Percentiles rank a stretch among this genome's conserved stretches.
phyloP scores from a whole-genome alignment of 2,329 filamentous ascomycete species.

The Fusarium oxysporum region DNA sequence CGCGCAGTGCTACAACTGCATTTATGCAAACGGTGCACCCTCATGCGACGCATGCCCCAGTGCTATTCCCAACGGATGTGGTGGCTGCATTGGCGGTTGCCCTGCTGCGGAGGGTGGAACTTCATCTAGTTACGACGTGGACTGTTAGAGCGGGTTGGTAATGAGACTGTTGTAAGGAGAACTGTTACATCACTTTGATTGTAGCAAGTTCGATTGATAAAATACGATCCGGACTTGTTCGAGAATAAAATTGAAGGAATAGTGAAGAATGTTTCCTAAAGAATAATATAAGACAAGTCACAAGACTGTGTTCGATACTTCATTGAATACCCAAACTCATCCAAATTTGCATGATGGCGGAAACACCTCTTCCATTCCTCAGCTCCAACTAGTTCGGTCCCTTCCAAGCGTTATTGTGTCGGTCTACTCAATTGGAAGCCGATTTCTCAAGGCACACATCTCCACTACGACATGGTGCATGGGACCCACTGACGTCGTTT shows the following conservation, averaged over 20 bases:
- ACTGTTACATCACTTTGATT: accelerated
- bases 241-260: background rate
- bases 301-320: no score
- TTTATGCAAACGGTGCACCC: background rate
- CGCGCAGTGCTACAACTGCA: background rate
- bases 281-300: no score
- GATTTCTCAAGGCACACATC: no score
- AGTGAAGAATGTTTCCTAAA: no score
- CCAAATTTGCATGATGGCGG: no score
- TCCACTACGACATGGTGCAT: no score
- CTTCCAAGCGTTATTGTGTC: no score
- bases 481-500: no score
- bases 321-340: no score
- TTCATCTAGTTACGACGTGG: background rate
- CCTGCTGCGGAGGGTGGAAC: background rate
- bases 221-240: background rate
- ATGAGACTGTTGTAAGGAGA: accelerated
- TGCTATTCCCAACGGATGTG: background rate
- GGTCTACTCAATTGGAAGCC: no score
- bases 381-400: no score
- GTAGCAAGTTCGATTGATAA: background rate
- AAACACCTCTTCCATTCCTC: no score
- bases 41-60: background rate
- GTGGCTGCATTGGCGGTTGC: background rate
- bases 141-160: background rate